Conservation (phyloP, 225 moss, liverwort and hornwort species). For the Sphagnum tenellum region DNA sequence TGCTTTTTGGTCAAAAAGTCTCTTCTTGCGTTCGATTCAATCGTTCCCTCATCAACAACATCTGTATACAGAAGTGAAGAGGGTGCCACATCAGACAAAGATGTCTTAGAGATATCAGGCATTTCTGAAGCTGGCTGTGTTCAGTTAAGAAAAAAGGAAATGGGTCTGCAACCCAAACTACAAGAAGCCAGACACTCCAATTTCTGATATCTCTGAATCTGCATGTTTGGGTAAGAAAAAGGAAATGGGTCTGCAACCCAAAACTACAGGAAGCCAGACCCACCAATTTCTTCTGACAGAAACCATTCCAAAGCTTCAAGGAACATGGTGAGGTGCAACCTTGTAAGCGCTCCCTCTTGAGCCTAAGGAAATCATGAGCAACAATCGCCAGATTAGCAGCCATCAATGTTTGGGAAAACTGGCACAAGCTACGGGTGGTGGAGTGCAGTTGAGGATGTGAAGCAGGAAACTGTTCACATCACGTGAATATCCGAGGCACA, state of each 20-base stretch:
- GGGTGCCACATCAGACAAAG: too few species aligned
- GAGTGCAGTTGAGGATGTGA: too few species aligned
- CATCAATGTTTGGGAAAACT: neutral
- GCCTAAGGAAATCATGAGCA: conserved; percentile 19
- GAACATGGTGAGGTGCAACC: conserved; percentile 48
- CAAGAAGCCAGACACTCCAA: neutral
- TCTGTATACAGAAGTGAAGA: too few species aligned
- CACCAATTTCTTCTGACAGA: conserved; percentile 42
- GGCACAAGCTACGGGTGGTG: neutral
- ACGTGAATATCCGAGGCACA: too few species aligned
- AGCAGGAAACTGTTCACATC: too few species aligned
- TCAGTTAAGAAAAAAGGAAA: neutral
- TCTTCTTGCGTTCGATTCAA: too few species aligned
- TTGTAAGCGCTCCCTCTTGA: conserved; percentile 33
- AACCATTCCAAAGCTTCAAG: conserved; percentile 70
- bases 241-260: too few species aligned
- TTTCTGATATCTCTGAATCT: too few species aligned
- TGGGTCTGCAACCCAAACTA: neutral
- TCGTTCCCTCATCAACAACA: conserved; percentile 1
- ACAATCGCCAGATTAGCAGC: neutral
- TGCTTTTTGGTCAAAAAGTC: neutral
- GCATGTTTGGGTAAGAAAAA: too few species aligned
- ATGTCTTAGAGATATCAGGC: too few species aligned
- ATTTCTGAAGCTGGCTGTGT: neutral
- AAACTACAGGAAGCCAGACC: neutral